Base-by-base conservation (phyloP, 306 rosid species). In the Dalbergia oliveri region DNA sequence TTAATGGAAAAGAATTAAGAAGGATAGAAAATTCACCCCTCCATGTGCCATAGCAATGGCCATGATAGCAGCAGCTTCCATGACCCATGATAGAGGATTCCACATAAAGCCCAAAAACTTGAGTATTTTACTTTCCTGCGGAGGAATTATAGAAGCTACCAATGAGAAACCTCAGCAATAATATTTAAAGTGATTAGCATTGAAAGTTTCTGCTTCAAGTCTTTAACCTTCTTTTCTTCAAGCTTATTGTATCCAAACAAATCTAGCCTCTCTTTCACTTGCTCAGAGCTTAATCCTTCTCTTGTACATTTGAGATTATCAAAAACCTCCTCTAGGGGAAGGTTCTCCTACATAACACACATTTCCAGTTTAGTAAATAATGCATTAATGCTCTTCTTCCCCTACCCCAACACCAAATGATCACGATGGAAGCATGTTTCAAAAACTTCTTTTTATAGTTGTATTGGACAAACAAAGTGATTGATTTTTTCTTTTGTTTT, bases 1-100 rank as follows among this genome's bases (percentile, higher is more conserved):
- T 54, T 54, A 8, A n/a, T 67, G 68, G 63, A 16, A 4, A 47
- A 37, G 69, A 56, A 4, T 53, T 9, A 13, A 54, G 39, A 39
- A 31, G 41, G 19, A 31, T 63, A 54, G 50, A 37, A 57, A 41
- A 75, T 57, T 85, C 65, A 59, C 65, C 65, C 65, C 65, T 59
- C 65, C 65, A 59, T 59, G 34, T 4, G 65, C 65, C 34, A 59
- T 23, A 11, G 65, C 65, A 59, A 59, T 59, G 34, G 65, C 65
- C 65, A 59, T 59, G 14, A 59, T 23, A 26, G 65, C 37, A 59
- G 65, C 37, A 59, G 65, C 65, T 23, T 59, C 65, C 37, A 59
- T 59, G 34, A 91, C 94, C 97, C 97, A 91, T 68, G 97, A 91
- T 10, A 91, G 67, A 77, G 97, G 97, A 87, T 92, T 59, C 65